Evolutionary conservation across 345 rosid species (phyloP), one percentile per base, ranked within the genome.

Genomic region (Arabidopsis suecica): DNA sequence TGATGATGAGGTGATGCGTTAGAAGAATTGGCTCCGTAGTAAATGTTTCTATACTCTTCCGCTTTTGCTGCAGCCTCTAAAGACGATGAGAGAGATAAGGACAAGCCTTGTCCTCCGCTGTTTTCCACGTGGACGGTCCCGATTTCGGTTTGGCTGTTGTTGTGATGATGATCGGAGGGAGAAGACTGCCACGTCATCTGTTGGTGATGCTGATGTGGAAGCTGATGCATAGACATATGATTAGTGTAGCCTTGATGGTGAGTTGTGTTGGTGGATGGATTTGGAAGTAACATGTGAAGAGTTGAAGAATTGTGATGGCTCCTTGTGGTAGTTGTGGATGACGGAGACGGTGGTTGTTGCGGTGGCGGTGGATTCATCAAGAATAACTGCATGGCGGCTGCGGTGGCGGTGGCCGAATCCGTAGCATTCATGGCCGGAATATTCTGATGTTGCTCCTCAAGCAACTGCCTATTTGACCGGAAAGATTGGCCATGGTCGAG

Each of bases 311-410:
- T 45, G 84, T 41, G 73, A 76, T 68, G 53, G 79, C 69, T 30
- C 58, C 75, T 40, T 78, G 82, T 32, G 82, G 88, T 22, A 34
- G 42, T 30, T 50, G 54, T 53, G 4, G 74, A 69, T n/a, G 42
- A 48, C 42, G 83, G 84, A 58, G 97, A 88, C 22, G 91, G 91
- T 55, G 98, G 88, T 70, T 93, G 89, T 66, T 92, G 89, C 22
- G 91, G 84, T 14, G 89, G 91, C 23, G 98, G 91, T 55, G 93
- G 95, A 73, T 90, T 93, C 95, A 90, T 89, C 56, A 89, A 79
- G 72, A 88, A 91, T 65, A 93, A 91, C 74, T 91, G 96, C 97
- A 93, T 93, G 88, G 97, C 94, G 14, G 93, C 89, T 14, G 96
- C 93, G 0, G 64, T 59, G 25, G 65, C 65, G 18, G 65, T 60